Evolutionary conservation across 2,329 filamentous ascomycete genomes (phyloP).

Genomic region (Aspergillus fischeri): DNA sequence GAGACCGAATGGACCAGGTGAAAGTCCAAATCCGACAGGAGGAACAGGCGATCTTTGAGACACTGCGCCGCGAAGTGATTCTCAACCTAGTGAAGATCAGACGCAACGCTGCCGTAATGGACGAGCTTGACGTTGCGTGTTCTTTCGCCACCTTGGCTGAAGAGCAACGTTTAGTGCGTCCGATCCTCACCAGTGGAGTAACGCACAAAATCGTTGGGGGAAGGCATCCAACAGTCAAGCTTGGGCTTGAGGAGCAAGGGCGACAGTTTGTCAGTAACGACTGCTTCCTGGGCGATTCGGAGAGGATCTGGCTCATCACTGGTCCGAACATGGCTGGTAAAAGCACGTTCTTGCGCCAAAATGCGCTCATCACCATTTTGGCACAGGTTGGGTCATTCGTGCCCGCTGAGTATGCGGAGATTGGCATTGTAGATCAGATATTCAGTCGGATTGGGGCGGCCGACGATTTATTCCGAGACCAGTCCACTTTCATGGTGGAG

Average conservation of each 20-base stretch:
- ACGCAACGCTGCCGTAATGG: conserved; percentile 83
- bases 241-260: conserved; percentile 73
- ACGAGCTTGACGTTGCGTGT: conserved; percentile 86
- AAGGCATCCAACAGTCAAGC: conserved; percentile 87
- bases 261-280: conserved; percentile 81
- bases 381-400: conserved; percentile 93
- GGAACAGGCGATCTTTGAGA: conserved; percentile 74
- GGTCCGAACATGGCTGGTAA: conserved; percentile 99
- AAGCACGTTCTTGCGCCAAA: conserved; percentile 91
- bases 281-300: conserved; percentile 74
- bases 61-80: conserved; percentile 71
- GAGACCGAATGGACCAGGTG: conserved; percentile 71
- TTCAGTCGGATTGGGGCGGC: conserved; percentile 92
- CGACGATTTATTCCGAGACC: conserved; percentile 89
- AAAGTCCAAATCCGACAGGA: conserved; percentile 76
- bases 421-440: conserved; percentile 92
- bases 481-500: conserved; percentile 99
- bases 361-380: conserved; percentile 88
- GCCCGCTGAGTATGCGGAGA: conserved; percentile 76
- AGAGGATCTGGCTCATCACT: conserved; percentile 64
- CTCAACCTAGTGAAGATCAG: conserved; percentile 78
- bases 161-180: conserved; percentile 70
- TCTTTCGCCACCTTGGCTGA: conserved; percentile 76
- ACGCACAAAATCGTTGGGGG: conserved; percentile 77
- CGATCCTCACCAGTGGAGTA: conserved; percentile 62